Evolutionary conservation across 1,284 basidiomycete genomes (phyloP).

Genomic region (Ustilago esculenta): DNA sequence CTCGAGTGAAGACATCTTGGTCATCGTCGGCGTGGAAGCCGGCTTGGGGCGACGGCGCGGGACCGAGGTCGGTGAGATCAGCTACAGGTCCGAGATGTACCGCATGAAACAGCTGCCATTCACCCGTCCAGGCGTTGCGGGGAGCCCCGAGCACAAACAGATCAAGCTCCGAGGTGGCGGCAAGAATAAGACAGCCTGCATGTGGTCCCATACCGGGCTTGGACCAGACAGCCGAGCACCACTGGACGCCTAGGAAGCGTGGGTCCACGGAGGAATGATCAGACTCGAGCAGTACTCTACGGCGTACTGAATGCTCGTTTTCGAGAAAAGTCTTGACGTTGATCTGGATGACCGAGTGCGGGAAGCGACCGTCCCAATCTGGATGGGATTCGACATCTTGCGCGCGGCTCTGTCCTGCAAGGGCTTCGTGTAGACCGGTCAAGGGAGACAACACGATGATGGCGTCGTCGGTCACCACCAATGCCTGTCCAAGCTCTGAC

Average conservation of each 20-base stretch:
- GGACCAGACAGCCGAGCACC: conserved; percentile 42
- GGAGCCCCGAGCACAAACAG: conserved; percentile 40
- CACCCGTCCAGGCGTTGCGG: conserved; percentile 33
- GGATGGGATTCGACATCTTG: conserved; percentile 40
- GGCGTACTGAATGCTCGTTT: conserved; percentile 9
- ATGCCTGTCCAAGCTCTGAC: conserved; percentile 37
- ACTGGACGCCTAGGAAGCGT: conserved; percentile 18
- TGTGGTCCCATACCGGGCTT: conserved; percentile 34
- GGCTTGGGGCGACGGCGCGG: neutral
- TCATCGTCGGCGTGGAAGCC: neutral
- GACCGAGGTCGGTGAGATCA: neutral
- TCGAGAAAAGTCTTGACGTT: conserved; percentile 36
- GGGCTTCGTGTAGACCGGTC: conserved; percentile 14
- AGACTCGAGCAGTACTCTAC: conserved; percentile 24
- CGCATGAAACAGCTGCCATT: conserved; percentile 28
- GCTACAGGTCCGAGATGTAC: conserved; percentile 9
- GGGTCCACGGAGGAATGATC: conserved; percentile 36
- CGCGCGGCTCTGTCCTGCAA: conserved; percentile 13
- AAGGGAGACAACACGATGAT: conserved; percentile 31
- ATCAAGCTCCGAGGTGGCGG: conserved; percentile 37
- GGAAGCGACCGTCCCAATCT: conserved; percentile 30
- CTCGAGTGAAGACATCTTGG: conserved; percentile 12
- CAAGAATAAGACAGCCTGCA: conserved; percentile 39
- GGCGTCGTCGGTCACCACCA: conserved; percentile 32
- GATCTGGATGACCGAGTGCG: conserved; percentile 37